phyloP scores from a whole-genome alignment of 768 basidiomycete genomes.

The Dacryopinax primogenitus region DNA sequence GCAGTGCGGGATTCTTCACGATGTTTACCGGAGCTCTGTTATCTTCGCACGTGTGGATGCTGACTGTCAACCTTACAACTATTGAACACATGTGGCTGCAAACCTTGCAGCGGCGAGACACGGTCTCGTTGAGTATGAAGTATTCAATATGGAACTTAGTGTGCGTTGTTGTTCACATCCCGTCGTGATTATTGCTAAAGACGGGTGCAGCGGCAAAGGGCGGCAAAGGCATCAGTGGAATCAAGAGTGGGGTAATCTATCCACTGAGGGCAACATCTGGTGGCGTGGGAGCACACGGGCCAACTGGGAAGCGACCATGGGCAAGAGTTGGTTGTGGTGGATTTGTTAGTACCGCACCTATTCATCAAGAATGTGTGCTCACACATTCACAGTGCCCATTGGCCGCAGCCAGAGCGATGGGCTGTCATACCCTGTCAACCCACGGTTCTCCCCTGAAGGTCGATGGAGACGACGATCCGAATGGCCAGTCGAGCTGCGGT shows the following conservation, averaged over 20 bases:
- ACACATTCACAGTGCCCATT: constrained; percentile 30
- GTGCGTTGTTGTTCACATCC: constrained; percentile 31
- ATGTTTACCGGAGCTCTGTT: constrained; percentile 54
- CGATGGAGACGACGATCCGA: constrained; percentile 51
- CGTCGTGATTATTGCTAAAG: neutral
- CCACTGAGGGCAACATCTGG: constrained; percentile 76
- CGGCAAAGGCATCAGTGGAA: constrained; percentile 43
- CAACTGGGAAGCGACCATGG: constrained; percentile 81
- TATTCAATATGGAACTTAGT: constrained; percentile 42
- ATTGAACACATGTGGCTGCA: constrained; percentile 58
- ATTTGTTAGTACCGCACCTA: constrained; percentile 47
- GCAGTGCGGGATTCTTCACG: constrained; percentile 55
- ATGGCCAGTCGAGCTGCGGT: constrained; percentile 57
- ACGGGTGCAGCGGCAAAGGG: constrained; percentile 15
- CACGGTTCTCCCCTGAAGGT: constrained; percentile 58
- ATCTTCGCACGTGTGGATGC: constrained; percentile 46
- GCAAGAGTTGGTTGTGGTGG: constrained; percentile 53
- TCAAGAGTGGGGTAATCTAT: constrained; percentile 64
- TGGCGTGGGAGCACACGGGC: constrained; percentile 49
- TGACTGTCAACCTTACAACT: constrained; percentile 55
- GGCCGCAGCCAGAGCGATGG: constrained; percentile 50
- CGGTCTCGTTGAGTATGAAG: constrained; percentile 36
- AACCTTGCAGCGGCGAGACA: constrained; percentile 54
- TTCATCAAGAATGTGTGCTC: neutral
- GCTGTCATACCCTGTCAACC: constrained; percentile 50